Percentiles rank a stretch among this genome's conserved stretches.
These are phyloP conservation scores for Xylaria sp. DNA, from an alignment of 2,329 filamentous ascomycete species.

Conservation along the genomic window DNA sequence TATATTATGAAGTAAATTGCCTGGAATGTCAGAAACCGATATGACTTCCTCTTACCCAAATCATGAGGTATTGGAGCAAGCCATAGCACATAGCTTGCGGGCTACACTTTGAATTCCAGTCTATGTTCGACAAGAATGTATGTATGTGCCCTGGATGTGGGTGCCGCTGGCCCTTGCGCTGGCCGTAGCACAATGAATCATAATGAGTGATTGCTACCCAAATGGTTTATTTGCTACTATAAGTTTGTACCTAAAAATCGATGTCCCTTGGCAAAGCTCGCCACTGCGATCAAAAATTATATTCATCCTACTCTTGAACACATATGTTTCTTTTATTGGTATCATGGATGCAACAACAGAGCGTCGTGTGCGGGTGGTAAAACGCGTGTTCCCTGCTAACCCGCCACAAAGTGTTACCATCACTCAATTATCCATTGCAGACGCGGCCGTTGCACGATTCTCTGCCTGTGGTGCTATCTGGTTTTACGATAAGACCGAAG, in stretches of 20 bases:
- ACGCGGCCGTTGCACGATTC: conserved; percentile 56
- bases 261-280: not conserved
- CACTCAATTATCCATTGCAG: conserved; percentile 53
- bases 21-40: not conserved
- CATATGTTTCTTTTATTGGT: not conserved
- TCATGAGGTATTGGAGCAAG: not conserved
- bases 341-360: conserved; percentile 26
- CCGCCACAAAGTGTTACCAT: conserved; percentile 17
- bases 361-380: conserved; percentile 25
- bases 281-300: not conserved
- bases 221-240: not conserved
- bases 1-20: not conserved
- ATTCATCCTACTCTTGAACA: not conserved
- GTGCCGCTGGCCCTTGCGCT: not conserved
- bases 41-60: not conserved
- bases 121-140: not conserved
- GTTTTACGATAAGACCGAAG: conserved; percentile 51
- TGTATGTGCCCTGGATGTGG: not conserved
- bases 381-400: conserved; percentile 38
- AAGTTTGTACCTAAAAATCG: not conserved
- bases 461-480: conserved; percentile 55
- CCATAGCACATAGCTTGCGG: not conserved
- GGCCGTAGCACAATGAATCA: conserved; percentile 24
- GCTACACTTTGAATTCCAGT: not conserved
- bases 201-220: conserved; percentile 10